A percentile compares a stretch with the other conserved stretches of the same genome.
phyloP scores from a whole-genome alignment of 257 asterid genomes.

The Solanum tarapatanum region DNA sequence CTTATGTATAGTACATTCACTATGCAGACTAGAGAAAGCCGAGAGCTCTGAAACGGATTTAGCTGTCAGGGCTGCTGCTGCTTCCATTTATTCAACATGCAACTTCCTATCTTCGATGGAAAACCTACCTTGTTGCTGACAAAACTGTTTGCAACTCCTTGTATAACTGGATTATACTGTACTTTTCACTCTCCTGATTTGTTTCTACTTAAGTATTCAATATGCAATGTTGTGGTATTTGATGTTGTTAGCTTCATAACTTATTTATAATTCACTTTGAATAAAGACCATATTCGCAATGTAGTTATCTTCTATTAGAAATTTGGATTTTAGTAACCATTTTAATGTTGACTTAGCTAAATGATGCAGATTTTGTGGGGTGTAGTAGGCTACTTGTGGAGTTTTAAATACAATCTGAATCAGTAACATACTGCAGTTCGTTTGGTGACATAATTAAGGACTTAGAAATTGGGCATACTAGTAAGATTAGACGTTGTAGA shows the following conservation, averaged over 20 bases:
- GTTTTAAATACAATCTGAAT: background rate
- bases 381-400: background rate
- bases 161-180: background rate
- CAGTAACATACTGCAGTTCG: background rate
- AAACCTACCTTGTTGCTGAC: slow-evolving; percentile 34
- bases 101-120: slow-evolving; percentile 53
- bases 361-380: background rate
- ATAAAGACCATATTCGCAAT: background rate
- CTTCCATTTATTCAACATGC: slow-evolving; percentile 91
- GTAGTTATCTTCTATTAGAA: background rate
- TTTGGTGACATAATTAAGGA: background rate
- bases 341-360: background rate
- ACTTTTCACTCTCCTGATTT: background rate
- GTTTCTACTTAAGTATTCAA: background rate
- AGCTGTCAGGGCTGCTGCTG: slow-evolving; percentile 82
- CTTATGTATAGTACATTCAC: background rate
- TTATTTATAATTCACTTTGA: background rate
- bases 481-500: background rate
- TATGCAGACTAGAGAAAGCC: slow-evolving; percentile 35
- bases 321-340: background rate
- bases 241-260: background rate
- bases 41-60: slow-evolving; percentile 41
- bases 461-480: background rate
- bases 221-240: background rate
- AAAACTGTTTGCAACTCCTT: background rate